Base-by-base conservation (phyloP, 495 filamentous ascomycete species). In the Neurospora pannonica region DNA sequence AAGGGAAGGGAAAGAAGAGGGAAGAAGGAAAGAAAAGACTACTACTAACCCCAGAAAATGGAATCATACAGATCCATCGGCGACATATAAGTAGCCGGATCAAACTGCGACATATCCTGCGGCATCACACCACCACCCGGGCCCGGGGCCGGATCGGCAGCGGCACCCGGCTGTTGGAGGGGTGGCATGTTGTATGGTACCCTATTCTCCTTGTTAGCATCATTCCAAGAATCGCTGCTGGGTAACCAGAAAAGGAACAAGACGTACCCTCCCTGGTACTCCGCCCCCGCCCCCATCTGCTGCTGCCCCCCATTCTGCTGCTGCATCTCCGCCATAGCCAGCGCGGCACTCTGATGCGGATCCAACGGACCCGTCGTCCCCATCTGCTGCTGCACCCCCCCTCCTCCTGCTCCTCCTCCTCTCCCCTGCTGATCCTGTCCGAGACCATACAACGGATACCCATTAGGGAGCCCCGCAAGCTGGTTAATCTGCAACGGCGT, bases 11-110 rank as follows among this genome's bases (percentile, higher is more conserved):
- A 17, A 11, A 15, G 17, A 17, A 40, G 9, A 8, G 17, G 19
- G 6, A 40, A 60, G 10, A 31, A 15, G n/a, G n/a, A 6, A 38
- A 70, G 34, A 10, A 34, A 71, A 31, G 31, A 80, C 86, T n/a
- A n/a, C n/a, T n/a, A n/a, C n/a, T 79, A 76, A 89, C 87, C 87
- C 85, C 87, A 88, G 71, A 88, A 89, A 54, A 89, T 89, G 4
- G 85, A 87, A 75, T 89, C 87, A 75, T 88, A 89, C 21, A 89
- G 80, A 34, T 89, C 87, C 86, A 89, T 86, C 5, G 87, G 87
- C 9, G 87, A 86, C 82, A 88, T 86, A 77, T 80, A 82, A 28
- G 80, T 77, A 7, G 81, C 76, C 11, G 84, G 84, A 71, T 86
- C 85, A 28, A 86, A 82, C 17, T 79, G 78, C 34, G 77, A 70